A percentile compares a stretch with the other conserved stretches of the same genome.
Evolutionary conservation across 2,329 filamentous ascomycete species (phyloP).

Genomic region (Colletotrichum graminicola): DNA sequence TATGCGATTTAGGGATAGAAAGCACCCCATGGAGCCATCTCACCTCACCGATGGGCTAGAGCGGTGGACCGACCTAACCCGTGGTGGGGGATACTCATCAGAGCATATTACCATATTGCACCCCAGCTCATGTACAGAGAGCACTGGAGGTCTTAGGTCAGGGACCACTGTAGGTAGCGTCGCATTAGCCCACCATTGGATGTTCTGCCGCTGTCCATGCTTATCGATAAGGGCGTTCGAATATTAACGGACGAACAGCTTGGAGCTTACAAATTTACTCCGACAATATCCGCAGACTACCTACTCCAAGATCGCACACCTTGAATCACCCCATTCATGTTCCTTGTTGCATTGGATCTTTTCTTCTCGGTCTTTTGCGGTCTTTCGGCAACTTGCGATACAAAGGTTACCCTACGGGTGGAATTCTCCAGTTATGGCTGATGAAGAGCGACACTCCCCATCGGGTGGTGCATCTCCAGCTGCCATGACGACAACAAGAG

Average conservation of each 20-base stretch:
- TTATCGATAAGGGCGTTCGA: conserved; percentile 27
- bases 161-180: neutral
- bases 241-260: conserved; percentile 5
- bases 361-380: neutral
- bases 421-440: conserved; percentile 9
- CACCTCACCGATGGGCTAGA: conserved; percentile 2
- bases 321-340: conserved; percentile 1
- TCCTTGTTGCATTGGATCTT: neutral
- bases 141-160: neutral
- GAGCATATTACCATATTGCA: neutral
- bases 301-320: neutral
- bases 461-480: neutral
- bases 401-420: conserved; percentile 62
- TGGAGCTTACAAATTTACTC: conserved; percentile 13
- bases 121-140: neutral
- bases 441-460: conserved; percentile 19
- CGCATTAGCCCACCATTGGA: neutral
- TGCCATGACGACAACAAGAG: neutral
- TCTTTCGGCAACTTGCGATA: conserved; percentile 60
- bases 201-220: neutral
- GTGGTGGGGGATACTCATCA: neutral
- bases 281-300: neutral
- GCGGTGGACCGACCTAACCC: neutral
- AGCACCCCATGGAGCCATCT: conserved; percentile 1
- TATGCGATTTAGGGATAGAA: conserved; percentile 3